Evolutionary conservation across 768 basidiomycete genomes (phyloP).

Genomic region (Trametes meyenii): DNA sequence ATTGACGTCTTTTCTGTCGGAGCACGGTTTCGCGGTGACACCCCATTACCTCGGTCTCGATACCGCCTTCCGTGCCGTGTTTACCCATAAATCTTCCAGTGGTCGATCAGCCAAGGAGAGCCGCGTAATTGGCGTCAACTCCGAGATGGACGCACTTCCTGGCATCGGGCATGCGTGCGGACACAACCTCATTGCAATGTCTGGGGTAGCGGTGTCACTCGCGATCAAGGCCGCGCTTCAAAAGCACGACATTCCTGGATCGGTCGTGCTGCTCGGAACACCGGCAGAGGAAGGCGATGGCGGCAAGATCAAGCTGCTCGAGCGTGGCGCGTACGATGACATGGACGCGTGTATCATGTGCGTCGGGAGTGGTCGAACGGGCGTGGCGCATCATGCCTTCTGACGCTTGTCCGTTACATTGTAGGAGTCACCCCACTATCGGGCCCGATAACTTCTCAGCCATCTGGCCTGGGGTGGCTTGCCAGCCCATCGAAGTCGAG

Average conservation of each 20-base stretch:
- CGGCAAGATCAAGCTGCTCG: slow-evolving; percentile 75
- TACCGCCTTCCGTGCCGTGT: slow-evolving; percentile 82
- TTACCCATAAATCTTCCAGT: slow-evolving; percentile 57
- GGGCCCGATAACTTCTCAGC: slow-evolving; percentile 55
- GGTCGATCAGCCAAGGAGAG: background rate
- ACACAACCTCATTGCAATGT: slow-evolving; percentile 82
- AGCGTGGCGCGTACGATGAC: slow-evolving; percentile 74
- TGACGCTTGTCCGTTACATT: background rate
- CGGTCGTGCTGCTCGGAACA: slow-evolving; percentile 74
- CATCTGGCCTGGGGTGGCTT: slow-evolving; percentile 58
- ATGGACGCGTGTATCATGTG: slow-evolving; percentile 86
- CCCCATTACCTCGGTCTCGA: slow-evolving; percentile 67
- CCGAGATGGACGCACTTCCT: slow-evolving; percentile 72
- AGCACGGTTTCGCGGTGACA: slow-evolving; percentile 72
- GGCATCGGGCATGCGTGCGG: slow-evolving; percentile 70
- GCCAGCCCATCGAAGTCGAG: slow-evolving; percentile 68
- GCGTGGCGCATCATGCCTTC: background rate
- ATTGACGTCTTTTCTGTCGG: slow-evolving; percentile 66
- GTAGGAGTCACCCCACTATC: slow-evolving; percentile 73
- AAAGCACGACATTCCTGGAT: slow-evolving; percentile 64
- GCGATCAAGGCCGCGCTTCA: slow-evolving; percentile 71
- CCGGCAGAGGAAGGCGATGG: slow-evolving; percentile 82
- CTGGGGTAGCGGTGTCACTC: slow-evolving; percentile 74
- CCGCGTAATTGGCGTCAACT: slow-evolving; percentile 74
- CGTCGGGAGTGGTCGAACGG: background rate